These are phyloP conservation scores for Fragilariopsis cylindrus DNA, from an alignment of 108 stramenopile genomes.

Conservation along the genomic window DNA sequence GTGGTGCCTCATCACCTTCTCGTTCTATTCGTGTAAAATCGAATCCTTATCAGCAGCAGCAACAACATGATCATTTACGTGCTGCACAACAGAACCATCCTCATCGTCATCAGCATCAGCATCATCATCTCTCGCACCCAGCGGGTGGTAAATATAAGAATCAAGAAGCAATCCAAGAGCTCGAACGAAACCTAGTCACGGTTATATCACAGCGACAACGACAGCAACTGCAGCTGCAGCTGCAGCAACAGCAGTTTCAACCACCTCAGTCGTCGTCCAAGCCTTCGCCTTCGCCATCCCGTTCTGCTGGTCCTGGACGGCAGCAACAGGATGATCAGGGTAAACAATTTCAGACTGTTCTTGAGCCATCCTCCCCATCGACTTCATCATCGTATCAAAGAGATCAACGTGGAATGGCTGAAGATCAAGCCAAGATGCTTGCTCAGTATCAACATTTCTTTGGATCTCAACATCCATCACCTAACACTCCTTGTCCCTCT, in stretches of 20 bases:
- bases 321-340: no score
- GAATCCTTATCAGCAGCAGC: neutral
- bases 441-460: neutral
- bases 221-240: no score
- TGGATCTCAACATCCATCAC: neutral
- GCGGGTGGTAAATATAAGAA: neutral
- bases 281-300: neutral
- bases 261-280: neutral
- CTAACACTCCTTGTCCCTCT: neutral
- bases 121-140: neutral
- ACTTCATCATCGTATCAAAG: neutral
- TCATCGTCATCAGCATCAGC: neutral
- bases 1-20: no score
- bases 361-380: neutral
- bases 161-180: slow-evolving; percentile 3
- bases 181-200: neutral
- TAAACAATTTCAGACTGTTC: no score
- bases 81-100: neutral
- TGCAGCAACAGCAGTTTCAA: no score
- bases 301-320: neutral
- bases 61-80: neutral
- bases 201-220: neutral
- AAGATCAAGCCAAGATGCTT: neutral
- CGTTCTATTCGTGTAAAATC: neutral
- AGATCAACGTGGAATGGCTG: neutral